Evolutionary conservation across 164 flowering plant genomes (phyloP), one percentile per base, ranked within the genome.

Genomic region (Macadamia integrifolia): DNA sequence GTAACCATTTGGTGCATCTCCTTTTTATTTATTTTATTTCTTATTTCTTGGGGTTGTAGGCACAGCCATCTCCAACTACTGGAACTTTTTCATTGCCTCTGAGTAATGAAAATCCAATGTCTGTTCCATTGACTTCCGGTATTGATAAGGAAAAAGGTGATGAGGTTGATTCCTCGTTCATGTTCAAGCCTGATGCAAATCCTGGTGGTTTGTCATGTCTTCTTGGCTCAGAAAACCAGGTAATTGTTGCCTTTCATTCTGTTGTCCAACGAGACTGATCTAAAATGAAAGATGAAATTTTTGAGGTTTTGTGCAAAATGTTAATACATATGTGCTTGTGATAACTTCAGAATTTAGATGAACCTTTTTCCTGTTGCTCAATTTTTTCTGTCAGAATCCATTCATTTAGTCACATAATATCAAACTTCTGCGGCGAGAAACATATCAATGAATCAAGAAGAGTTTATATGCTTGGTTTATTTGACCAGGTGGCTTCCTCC

Each of bases 21-120:
- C 15, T 46, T 75, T 61, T 12, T 43, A 62, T 61, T 42, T 50
- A 14, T 43, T 29, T 15, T 30, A 57, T 14, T 66, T 65, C 28
- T 57, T 43, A 35, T 35, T 35, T 35, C 40, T 35, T 35, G 40
- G 40, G 40, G 40, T 35, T 35, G 15, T 44, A 75, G 81, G 79
- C 79, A 69, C 78, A 77, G 70, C 71, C 78, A 32, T 88, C 96
- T 75, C 96, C 96, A 6, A 88, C 96, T 62, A 88, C 92, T 15
- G 96, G 92, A 71, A 80, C 85, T 32, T 81, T 80, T 72, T 77
- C 72, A 40, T 63, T 75, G 6, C 77, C 84, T 58, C 43, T 74
- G 31, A 55, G 65, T 71, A 72, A 69, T 60, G 87, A 78, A 35
- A 60, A 66, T 69, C 53, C 71, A 56, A 65, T 73, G 65, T 66